Evolutionary conservation across 192 early-diverging fungal species (phyloP), one percentile per base, ranked within the genome.

Genomic region (Mortierella claussenii): DNA sequence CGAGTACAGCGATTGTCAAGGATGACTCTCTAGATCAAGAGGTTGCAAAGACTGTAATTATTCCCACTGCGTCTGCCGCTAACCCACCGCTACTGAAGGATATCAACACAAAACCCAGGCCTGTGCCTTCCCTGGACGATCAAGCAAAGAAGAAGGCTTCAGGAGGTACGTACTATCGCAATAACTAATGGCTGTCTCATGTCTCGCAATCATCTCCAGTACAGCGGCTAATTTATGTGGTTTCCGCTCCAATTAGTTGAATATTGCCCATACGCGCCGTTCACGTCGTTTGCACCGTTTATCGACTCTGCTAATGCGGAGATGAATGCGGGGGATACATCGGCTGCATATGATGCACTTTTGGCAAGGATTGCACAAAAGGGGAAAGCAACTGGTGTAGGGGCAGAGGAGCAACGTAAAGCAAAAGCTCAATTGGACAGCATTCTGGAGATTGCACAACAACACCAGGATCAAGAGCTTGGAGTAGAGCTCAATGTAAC

Each of bases 241-340:
- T 27, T 4, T 33, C 15, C 20, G 7, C 33, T 36, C 30, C 60
- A 1, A 36, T 34, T 53, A 87, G 86, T 87, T n/a, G 79, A 83
- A 62, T 82, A 65, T 55, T 66, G 79, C 9, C 63, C 81, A 36
- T 87, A 80, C 55, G 69, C 81, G 18, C 68, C 81, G 9, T 87
- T 83, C 60, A 65, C 81, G 11, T 82, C 80, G 10, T 87, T 87
- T 79, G 86, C 83, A 7, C 86, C 86, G 1, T 81, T 80, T 13
- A 64, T 75, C 34, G 83, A 87, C 51, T 84, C 86, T 7, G 61
- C 75, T 21, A 79, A 81, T 50, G 81, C 81, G 0, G 83, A 80
- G 26, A 51, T 82, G 27, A 71, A 79, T 51, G 79, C 81, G 21
- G 83, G 85, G 43, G 69, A 65, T 23, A 85, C 81, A 13, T 55